These are phyloP conservation scores for Eimeria maxima DNA, from an alignment of 169 alveolate genomes.

Conservation along the genomic window DNA sequence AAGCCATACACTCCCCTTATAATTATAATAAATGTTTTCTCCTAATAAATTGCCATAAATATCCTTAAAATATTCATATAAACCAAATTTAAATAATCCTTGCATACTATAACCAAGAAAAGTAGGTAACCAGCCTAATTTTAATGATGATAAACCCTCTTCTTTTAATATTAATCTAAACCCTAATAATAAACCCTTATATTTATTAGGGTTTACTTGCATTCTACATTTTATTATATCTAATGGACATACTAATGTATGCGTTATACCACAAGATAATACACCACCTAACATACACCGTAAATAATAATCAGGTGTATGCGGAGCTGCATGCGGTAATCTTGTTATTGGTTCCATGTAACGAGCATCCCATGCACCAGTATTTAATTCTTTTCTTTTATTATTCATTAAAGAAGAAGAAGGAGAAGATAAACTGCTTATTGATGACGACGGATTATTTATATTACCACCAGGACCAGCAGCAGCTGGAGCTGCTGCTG, in stretches of 20 bases:
- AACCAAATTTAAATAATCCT: slow-evolving; percentile 99
- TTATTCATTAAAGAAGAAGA: no score
- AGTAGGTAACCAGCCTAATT: slow-evolving; percentile 99
- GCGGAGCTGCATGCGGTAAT: slow-evolving; percentile 81
- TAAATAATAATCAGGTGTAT: slow-evolving; percentile 90
- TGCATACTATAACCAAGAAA: slow-evolving; percentile 97
- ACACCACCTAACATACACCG: slow-evolving; percentile 98
- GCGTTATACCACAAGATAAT: slow-evolving; percentile 98
- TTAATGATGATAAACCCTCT: slow-evolving; percentile 96
- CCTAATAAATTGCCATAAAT: slow-evolving; percentile 93
- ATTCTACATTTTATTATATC: slow-evolving; percentile 98
- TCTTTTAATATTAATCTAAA: slow-evolving; percentile 88
- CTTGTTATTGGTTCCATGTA: slow-evolving; percentile 67
- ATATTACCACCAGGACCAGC: no score
- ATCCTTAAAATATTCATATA: slow-evolving; percentile 98
- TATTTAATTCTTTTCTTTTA: no score
- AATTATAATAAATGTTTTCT: slow-evolving; percentile 86
- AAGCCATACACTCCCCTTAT: slow-evolving; percentile 96
- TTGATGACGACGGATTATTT: no score
- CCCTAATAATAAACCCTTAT: slow-evolving; percentile 91
- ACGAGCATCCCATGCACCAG: slow-evolving; percentile 80
- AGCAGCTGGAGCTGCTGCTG: no score
- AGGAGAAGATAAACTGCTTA: no score
- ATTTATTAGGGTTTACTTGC: slow-evolving; percentile 95
- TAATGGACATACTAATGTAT: slow-evolving; percentile 97